Conservation (phyloP, 306 rosid genomes). For the Pterocarpus santalinus region DNA sequence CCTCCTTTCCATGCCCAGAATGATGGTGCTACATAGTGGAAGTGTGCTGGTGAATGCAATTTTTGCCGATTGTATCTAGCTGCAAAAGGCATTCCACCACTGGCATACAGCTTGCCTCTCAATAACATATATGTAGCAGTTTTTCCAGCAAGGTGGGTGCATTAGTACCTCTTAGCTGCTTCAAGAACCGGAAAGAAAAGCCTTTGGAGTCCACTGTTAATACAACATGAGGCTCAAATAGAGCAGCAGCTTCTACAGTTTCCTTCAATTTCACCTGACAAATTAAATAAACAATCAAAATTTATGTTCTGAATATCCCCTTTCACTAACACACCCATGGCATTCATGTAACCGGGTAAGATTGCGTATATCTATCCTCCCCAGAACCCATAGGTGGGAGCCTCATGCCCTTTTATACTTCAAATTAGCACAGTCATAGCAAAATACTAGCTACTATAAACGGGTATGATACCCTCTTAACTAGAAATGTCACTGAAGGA, state of each 20-base stretch:
- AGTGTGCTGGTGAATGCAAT: constrained; percentile 65
- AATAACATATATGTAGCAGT: constrained; percentile 39
- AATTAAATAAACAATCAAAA: constrained; percentile 14
- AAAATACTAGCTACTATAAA: too few species aligned
- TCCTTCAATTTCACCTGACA: constrained; percentile 76
- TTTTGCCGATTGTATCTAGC: constrained; percentile 66
- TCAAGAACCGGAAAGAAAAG: constrained; percentile 86
- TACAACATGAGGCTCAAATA: constrained; percentile 85
- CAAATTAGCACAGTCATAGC: too few species aligned
- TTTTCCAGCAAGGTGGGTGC: constrained; percentile 39
- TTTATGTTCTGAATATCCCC: background rate
- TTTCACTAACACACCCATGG: background rate
- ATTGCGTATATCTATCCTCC: too few species aligned
- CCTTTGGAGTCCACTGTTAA: constrained; percentile 89
- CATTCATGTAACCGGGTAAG: background rate
- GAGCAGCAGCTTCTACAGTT: constrained; percentile 76
- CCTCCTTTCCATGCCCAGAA: constrained; percentile 99
- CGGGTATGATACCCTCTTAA: too few species aligned
- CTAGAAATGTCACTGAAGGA: too few species aligned
- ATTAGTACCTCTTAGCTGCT: constrained; percentile 80
- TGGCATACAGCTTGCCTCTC: constrained; percentile 50
- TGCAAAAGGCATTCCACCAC: constrained; percentile 68
- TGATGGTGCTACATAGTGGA: constrained; percentile 93
- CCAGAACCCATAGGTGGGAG: too few species aligned
- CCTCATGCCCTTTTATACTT: too few species aligned